Conservation (phyloP, 768 basidiomycete species). For the Lactarius quietus region DNA sequence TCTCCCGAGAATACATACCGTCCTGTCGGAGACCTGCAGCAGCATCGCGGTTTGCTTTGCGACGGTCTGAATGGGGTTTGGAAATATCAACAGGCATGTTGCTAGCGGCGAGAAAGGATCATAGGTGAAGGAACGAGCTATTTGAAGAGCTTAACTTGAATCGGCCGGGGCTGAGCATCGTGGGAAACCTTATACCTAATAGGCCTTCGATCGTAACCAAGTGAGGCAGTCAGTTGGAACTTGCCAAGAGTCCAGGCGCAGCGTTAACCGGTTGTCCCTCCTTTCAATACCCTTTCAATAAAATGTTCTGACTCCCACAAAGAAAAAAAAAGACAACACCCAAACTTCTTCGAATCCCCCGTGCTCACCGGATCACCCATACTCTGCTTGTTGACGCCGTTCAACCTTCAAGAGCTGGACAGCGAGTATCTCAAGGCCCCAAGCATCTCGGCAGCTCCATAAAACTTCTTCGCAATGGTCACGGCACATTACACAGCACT, state of each 20-base stretch:
- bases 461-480: not conserved
- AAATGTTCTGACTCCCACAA: not conserved
- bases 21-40: conserved; percentile 50
- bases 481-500: not conserved
- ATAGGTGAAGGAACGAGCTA: conserved; percentile 4
- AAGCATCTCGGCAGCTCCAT: not conserved
- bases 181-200: conserved; percentile 7
- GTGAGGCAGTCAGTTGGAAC: not conserved
- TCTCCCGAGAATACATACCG: conserved; percentile 55
- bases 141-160: conserved; percentile 21
- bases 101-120: conserved; percentile 8
- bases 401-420: not conserved
- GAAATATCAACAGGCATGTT: conserved; percentile 56
- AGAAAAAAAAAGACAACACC: not conserved
- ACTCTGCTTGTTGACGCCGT: not conserved
- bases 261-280: not conserved
- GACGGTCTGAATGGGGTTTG: conserved; percentile 41
- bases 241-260: not conserved
- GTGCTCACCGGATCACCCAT: conserved; percentile 8
- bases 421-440: not conserved
- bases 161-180: not conserved
- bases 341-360: not conserved
- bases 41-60: conserved; percentile 48
- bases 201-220: conserved; percentile 1
- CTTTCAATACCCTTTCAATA: not conserved